These are phyloP conservation scores for Dryadomyces quercus-mongolicae DNA, from an alignment of 2,329 filamentous ascomycete species.

Conservation along the genomic window DNA sequence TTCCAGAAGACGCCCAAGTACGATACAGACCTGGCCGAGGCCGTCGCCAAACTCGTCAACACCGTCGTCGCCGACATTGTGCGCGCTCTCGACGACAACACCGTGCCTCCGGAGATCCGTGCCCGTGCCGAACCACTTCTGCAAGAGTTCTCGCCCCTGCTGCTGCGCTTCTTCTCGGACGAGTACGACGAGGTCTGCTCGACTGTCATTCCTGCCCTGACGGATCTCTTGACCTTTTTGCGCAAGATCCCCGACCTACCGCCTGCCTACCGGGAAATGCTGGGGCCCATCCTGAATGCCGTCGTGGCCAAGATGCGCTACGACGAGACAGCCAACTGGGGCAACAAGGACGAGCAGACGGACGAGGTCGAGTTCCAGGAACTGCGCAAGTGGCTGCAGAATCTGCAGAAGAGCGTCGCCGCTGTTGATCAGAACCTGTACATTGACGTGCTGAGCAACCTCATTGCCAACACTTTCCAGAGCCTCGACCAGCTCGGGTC, in stretches of 20 bases:
- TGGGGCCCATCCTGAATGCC: slow-evolving; percentile 78
- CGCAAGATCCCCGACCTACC: slow-evolving; percentile 69
- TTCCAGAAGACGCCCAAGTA: slow-evolving; percentile 73
- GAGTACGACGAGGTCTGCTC: slow-evolving; percentile 98
- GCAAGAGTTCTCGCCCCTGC: slow-evolving; percentile 70
- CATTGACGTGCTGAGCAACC: slow-evolving; percentile 73
- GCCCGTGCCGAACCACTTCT: slow-evolving; percentile 71
- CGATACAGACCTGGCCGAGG: slow-evolving; percentile 90
- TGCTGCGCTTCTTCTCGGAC: slow-evolving; percentile 91
- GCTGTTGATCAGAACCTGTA: slow-evolving; percentile 81
- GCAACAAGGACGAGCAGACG: slow-evolving; percentile 84
- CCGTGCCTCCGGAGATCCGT: slow-evolving; percentile 50
- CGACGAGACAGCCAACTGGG: slow-evolving; percentile 89
- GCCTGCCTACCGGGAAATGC: slow-evolving; percentile 64
- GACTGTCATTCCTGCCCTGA: slow-evolving; percentile 85
- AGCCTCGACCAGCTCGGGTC: slow-evolving; percentile 62
- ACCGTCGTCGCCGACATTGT: slow-evolving; percentile 79
- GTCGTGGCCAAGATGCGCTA: slow-evolving; percentile 96
- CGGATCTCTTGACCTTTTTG: slow-evolving; percentile 82
- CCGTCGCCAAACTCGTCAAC: slow-evolving; percentile 91
- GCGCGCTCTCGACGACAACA: slow-evolving; percentile 61
- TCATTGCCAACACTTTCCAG: slow-evolving; percentile 80
- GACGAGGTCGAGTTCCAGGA: slow-evolving; percentile 98
- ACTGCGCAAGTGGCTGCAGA: slow-evolving; percentile 76
- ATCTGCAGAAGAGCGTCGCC: slow-evolving; percentile 85